Conservation (phyloP, 345 rosid species). For the Eucalyptus marginata region DNA sequence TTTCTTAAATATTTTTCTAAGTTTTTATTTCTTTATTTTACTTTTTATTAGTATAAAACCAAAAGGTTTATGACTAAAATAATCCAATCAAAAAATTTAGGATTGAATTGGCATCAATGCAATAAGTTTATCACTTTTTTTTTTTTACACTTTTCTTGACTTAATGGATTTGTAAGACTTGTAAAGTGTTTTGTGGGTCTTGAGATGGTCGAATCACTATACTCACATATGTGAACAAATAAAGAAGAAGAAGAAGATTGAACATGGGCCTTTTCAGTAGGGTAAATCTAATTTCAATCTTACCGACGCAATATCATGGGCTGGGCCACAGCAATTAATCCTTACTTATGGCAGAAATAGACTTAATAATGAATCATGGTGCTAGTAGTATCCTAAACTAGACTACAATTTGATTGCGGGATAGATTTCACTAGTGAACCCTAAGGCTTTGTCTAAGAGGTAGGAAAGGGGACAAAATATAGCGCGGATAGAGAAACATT, state of each 20-base stretch:
- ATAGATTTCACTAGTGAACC: not conserved
- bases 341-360: not conserved
- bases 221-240: not conserved
- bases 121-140: too few species aligned
- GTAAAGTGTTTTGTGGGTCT: not conserved
- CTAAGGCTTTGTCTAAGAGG: not conserved
- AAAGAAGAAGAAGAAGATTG: not conserved
- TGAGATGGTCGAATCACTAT: not conserved
- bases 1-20: too few species aligned
- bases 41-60: too few species aligned
- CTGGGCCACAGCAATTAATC: not conserved
- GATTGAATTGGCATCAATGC: rapidly evolving
- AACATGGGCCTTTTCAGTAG: not conserved
- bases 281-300: not conserved
- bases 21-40: too few species aligned
- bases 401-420: not conserved
- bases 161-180: not conserved
- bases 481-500: not conserved
- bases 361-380: not conserved
- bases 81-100: rapidly evolving
- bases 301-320: not conserved
- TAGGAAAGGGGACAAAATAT: not conserved
- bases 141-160: not conserved
- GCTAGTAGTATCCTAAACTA: not conserved
- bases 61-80: too few species aligned